Percentiles rank a stretch among this genome's conserved stretches.
These are phyloP conservation scores for Amanita inopinata DNA, from an alignment of 768 basidiomycete genomes.

Conservation along the genomic window DNA sequence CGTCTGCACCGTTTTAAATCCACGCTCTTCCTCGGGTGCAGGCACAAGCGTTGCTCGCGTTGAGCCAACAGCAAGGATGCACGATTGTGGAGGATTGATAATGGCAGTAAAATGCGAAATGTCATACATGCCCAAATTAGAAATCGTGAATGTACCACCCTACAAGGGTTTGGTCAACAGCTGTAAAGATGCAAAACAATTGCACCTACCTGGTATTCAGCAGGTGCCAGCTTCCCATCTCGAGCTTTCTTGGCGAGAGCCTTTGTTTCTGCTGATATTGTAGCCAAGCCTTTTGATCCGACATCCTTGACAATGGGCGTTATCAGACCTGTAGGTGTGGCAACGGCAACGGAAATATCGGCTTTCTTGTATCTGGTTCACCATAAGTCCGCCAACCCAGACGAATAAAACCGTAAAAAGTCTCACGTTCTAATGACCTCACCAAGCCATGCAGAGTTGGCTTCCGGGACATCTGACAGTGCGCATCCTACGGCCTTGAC, in stretches of 20 bases:
- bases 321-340: constrained; percentile 91
- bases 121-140: constrained; percentile 98
- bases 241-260: constrained; percentile 90
- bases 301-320: constrained; percentile 96
- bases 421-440: constrained; percentile 90
- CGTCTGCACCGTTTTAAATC: constrained; percentile 83
- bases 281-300: constrained; percentile 84
- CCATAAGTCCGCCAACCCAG: constrained; percentile 3
- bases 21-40: constrained; percentile 83
- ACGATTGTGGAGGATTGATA: constrained; percentile 97
- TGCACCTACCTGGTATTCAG: constrained; percentile 80
- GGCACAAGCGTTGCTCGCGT: constrained; percentile 81
- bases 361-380: constrained; percentile 82
- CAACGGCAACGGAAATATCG: constrained; percentile 95
- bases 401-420: constrained; percentile 7
- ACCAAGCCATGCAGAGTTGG: constrained; percentile 96
- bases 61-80: constrained; percentile 91
- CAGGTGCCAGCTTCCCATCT: constrained; percentile 89
- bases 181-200: constrained; percentile 7
- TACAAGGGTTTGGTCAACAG: constrained; percentile 18
- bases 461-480: constrained; percentile 90
- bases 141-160: constrained; percentile 98
- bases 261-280: constrained; percentile 90
- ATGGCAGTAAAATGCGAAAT: constrained; percentile 96
- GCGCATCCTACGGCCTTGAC: constrained; percentile 92